Evolutionary conservation across 2,329 filamentous ascomycete species (phyloP).

Genomic region (Trichothecium roseum): DNA sequence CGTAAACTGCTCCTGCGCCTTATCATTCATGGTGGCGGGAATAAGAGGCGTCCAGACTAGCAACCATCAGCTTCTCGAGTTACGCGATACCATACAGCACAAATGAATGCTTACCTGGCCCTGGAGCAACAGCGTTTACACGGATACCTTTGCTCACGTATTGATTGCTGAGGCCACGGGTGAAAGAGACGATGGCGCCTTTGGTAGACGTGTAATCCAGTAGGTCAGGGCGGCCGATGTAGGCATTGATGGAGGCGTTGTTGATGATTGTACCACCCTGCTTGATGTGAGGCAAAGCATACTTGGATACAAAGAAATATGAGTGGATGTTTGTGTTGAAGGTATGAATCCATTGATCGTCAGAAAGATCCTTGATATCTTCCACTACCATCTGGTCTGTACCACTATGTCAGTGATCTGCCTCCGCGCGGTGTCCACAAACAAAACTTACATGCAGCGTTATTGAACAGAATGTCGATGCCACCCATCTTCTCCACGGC

Average conservation of each 20-base stretch:
- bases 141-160: constrained; percentile 61
- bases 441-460: constrained; percentile 50
- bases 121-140: constrained; percentile 67
- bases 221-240: constrained; percentile 68
- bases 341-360: constrained; percentile 70
- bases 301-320: constrained; percentile 73
- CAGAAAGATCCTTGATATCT: constrained; percentile 59
- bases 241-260: constrained; percentile 74
- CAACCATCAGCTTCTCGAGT: not conserved
- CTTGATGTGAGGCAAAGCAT: constrained; percentile 64
- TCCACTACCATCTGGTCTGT: constrained; percentile 50
- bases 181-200: constrained; percentile 71
- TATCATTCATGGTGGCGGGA: constrained; percentile 58
- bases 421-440: not conserved
- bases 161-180: constrained; percentile 67
- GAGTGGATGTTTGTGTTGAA: constrained; percentile 79
- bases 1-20: constrained; percentile 62
- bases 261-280: constrained; percentile 73
- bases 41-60: constrained; percentile 66
- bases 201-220: constrained; percentile 76
- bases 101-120: constrained; percentile 41
- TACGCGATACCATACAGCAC: too few species aligned
- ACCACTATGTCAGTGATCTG: constrained; percentile 2
- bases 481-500: constrained; percentile 55
- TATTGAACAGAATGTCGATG: constrained; percentile 68